A percentile compares a stretch with the other conserved stretches of the same genome.
phyloP scores from a whole-genome alignment of 305 asterid species.

The Fraxinus albicans region DNA sequence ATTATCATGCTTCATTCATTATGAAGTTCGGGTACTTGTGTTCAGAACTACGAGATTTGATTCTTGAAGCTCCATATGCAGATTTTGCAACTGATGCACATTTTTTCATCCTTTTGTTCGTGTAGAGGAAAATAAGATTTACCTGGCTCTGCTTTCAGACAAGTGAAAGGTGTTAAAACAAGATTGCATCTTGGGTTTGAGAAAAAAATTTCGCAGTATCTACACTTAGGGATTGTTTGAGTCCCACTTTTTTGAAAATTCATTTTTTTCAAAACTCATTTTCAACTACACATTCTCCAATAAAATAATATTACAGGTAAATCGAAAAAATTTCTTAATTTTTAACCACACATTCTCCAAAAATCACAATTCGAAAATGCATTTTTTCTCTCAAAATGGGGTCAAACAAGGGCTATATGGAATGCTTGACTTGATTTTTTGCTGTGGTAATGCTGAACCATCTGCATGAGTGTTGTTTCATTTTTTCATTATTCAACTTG shows the following conservation, averaged over 20 bases:
- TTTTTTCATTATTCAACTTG: background rate
- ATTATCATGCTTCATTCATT: background rate
- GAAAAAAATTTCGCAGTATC: background rate
- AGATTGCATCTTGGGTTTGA: background rate
- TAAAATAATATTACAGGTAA: too few species aligned
- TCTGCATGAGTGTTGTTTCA: constrained; percentile 2
- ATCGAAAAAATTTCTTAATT: too few species aligned
- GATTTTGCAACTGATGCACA: background rate
- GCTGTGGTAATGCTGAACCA: background rate
- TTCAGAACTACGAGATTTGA: background rate
- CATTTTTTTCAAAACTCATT: too few species aligned
- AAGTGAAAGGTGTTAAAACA: background rate
- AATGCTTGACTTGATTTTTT: background rate
- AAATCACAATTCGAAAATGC: too few species aligned
- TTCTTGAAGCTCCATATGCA: background rate
- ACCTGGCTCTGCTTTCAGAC: background rate
- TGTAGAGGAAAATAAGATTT: background rate
- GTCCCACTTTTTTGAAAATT: too few species aligned
- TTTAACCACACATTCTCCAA: too few species aligned
- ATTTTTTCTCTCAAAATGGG: too few species aligned
- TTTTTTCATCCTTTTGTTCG: background rate
- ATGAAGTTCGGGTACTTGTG: background rate
- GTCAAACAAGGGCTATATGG: background rate
- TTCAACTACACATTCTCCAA: too few species aligned
- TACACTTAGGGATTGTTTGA: background rate